Evolutionary conservation across 2,329 filamentous ascomycete species (phyloP), one percentile per base, ranked within the genome.

Genomic region (Stagonosporopsis tanaceti): DNA sequence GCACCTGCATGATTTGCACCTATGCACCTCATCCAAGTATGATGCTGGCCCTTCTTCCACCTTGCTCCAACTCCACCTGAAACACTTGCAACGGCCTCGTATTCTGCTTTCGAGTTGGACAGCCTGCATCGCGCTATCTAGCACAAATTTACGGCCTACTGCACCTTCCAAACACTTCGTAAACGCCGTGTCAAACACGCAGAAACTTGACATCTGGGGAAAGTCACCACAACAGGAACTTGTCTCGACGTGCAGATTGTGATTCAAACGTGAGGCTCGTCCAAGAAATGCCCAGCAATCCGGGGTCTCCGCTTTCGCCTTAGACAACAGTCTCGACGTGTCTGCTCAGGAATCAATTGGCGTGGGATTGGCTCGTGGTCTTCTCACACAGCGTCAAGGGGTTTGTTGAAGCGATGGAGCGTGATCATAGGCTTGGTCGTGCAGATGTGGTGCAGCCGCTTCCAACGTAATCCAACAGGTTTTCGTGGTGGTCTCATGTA

Each of bases 121-220:
- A 14, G 12, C 34, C 5, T 20, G 20, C 20, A n/a, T 42, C 57
- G 15, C 27, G 9, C 27, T 6, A 28, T 6, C 27, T 28, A 11
- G 9, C 27, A 7, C 27, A 20, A 20, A 20, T 28, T 28, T 24
- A 17, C 42, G 17, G 15, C 45, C 34, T 28, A 14, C 42, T 53
- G 44, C 47, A 52, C 39, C 45, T 39, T 61, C 55, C 57, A 67
- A 67, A 67, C 65, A 51, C 59, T 59, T 38, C 57, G 63, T 20
- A 67, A 64, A 67, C 64, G 25, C 40, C 22, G 38, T 12, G n/a
- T 63, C 62, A 59, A 62, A 59, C 64, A 42, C 40, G 27, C 20
- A 40, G 46, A 50, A 44, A 45, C 32, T 20, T 38, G 39, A 34
- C 39, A 34, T 34, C 9, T 42, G 38, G 34, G 34, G 25, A n/a